phyloP scores from a whole-genome alignment of 2,329 filamentous ascomycete genomes.

The Sclerotinia minor region DNA sequence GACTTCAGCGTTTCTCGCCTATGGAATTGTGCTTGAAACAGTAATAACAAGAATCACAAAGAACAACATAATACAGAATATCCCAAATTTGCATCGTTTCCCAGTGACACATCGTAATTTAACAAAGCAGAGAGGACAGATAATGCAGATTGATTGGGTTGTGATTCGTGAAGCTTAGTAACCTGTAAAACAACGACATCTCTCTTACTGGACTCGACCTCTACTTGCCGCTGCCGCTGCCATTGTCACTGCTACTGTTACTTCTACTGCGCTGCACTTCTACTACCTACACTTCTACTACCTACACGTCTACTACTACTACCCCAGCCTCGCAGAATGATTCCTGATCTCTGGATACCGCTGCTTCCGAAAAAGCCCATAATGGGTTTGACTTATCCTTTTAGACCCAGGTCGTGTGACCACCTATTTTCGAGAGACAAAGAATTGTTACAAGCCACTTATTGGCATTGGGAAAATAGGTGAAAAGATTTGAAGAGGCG shows the following conservation, averaged over 20 bases:
- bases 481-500: conserved; percentile 3
- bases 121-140: conserved; percentile 6
- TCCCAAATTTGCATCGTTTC: neutral
- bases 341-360: conserved; percentile 9
- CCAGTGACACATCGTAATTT: conserved; percentile 16
- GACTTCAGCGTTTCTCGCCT: too few relatives aligned
- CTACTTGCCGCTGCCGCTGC: too few relatives aligned
- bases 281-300: neutral
- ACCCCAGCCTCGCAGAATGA: neutral
- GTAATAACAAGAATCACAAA: neutral
- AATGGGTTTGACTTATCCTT: neutral
- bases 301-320: neutral
- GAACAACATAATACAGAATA: neutral
- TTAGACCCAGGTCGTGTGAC: conserved; percentile 13
- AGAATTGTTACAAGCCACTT: neutral
- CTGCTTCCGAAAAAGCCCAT: conserved; percentile 1
- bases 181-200: neutral
- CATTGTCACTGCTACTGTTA: neutral
- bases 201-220: neutral
- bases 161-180: neutral
- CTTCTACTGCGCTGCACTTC: neutral
- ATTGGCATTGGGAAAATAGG: neutral
- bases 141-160: neutral
- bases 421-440: neutral
- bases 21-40: conserved; percentile 7